Conservation (phyloP, 2,329 filamentous ascomycete species). For the Ophiocordyceps sinensis region DNA sequence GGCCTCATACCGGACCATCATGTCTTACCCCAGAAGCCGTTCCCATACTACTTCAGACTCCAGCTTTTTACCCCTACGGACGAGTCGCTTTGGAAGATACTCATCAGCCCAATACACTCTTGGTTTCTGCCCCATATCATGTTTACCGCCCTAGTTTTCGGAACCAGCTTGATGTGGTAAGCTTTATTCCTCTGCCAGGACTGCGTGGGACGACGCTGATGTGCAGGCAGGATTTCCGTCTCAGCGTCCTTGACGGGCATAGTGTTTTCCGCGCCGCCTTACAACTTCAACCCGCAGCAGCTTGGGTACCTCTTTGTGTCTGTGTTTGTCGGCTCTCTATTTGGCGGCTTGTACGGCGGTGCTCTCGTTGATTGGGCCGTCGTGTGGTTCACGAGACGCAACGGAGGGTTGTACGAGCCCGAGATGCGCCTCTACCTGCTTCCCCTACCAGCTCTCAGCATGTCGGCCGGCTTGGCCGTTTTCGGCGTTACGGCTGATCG, state of each 20-base stretch:
- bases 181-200: conserved; percentile 13
- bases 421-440: conserved; percentile 25
- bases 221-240: no score
- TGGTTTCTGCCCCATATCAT: conserved; percentile 21
- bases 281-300: conserved; percentile 11
- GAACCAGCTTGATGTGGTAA: conserved; percentile 18
- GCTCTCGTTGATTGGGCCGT: conserved; percentile 23
- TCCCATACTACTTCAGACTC: background rate
- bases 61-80: conserved; percentile 6
- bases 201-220: no score
- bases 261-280: conserved; percentile 19
- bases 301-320: conserved; percentile 14
- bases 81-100: conserved; percentile 6
- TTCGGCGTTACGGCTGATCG: conserved; percentile 21
- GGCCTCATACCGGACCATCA: background rate
- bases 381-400: conserved; percentile 19
- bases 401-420: conserved; percentile 26
- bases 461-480: conserved; percentile 22
- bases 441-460: conserved; percentile 13
- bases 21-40: background rate
- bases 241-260: conserved; percentile 1
- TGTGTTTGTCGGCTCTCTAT: conserved; percentile 21
- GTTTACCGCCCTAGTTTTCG: conserved; percentile 24
- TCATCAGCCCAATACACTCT: conserved; percentile 7
- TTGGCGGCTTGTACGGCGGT: conserved; percentile 24